phyloP scores from a whole-genome alignment of 2,329 filamentous ascomycete genomes.

The Claviceps digitariae region DNA sequence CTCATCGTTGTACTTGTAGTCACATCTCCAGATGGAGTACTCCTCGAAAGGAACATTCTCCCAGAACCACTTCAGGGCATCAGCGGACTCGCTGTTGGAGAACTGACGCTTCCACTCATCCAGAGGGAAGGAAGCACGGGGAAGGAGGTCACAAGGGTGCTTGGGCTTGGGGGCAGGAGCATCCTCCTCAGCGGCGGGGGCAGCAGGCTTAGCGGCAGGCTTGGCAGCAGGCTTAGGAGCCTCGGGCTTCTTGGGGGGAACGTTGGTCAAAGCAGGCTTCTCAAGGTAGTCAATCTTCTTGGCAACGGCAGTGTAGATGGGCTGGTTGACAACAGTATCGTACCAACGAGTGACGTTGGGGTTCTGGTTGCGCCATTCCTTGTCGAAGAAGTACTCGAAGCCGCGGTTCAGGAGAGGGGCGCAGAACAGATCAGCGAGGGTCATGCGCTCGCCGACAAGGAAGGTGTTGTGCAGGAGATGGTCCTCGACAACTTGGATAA shows the following conservation, averaged over 20 bases:
- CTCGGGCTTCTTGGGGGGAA: slow-evolving; percentile 65
- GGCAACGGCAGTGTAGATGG: slow-evolving; percentile 72
- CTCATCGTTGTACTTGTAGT: slow-evolving; percentile 99
- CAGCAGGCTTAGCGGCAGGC: slow-evolving; percentile 19
- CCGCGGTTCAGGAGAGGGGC: slow-evolving; percentile 68
- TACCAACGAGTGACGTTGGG: slow-evolving; percentile 89
- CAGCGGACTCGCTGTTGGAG: slow-evolving; percentile 85
- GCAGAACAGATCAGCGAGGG: slow-evolving; percentile 85
- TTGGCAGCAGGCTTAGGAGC: slow-evolving; percentile 57
- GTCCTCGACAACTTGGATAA: slow-evolving; percentile 62
- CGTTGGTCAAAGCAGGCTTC: slow-evolving; percentile 59
- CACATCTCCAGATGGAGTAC: slow-evolving; percentile 86
- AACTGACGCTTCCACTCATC: slow-evolving; percentile 99
- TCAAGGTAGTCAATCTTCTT: slow-evolving; percentile 68
- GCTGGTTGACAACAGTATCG: slow-evolving; percentile 84
- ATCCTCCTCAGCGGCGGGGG: slow-evolving; percentile 23
- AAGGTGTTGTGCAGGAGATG: slow-evolving; percentile 89
- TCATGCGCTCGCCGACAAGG: slow-evolving; percentile 95
- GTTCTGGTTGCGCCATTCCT: slow-evolving; percentile 70
- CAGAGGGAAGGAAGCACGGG: slow-evolving; percentile 65
- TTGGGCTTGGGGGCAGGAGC: slow-evolving; percentile 70
- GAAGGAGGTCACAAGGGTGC: slow-evolving; percentile 83
- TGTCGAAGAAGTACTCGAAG: slow-evolving; percentile 91
- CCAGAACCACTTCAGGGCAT: slow-evolving; percentile 95
- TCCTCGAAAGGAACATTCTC: slow-evolving; percentile 87